Evolutionary conservation across 345 rosid species (phyloP), one percentile per base, ranked within the genome.

Genomic region (Populus pruinosa): DNA sequence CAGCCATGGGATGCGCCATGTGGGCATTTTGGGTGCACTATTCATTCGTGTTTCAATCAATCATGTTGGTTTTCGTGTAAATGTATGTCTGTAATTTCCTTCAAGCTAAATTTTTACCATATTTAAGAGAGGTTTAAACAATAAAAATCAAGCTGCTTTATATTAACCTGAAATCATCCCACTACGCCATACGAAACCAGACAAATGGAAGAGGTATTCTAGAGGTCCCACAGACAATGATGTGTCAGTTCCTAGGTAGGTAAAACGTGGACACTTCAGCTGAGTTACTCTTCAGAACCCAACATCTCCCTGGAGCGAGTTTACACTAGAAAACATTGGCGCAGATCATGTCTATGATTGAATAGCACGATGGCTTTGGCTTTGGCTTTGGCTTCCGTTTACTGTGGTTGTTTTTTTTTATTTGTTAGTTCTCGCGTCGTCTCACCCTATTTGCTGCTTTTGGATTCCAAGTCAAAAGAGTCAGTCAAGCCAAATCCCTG

Each of bases 391-490:
- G 29, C 36, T 72, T 80, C 59, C 27, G 25, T 55, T 29, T 43
- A 55, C 39, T 67, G 25, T 69, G 41, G 49, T 72, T 41, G 4
- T 43, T 43, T 81, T 55, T 55, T 13, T 67, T 74, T 67, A 47
- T 80, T 66, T 59, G 36, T 33, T 31, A 18, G 11, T 18, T 9
- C 13, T 35, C 8, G 5, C n/a, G 11, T 8, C 35, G 21, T 27
- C 16, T 63, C 29, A 12, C 69, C 66, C 16, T 25, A 23, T 11
- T 33, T 75, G 39, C 68, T 83, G 74, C 64, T 73, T 83, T 49
- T 27, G 82, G 76, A 74, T 83, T 88, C 78, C n/a, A 81, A 85
- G 98, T 93, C 89, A 91, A 88, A 86, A 90, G 87, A 81, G 83
- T 73, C 79, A 70, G 92, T 89, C 94, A 88, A 87, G 82, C 79